Conservation (phyloP, 441 rosid species). For the Pelargonium citronellum region DNA sequence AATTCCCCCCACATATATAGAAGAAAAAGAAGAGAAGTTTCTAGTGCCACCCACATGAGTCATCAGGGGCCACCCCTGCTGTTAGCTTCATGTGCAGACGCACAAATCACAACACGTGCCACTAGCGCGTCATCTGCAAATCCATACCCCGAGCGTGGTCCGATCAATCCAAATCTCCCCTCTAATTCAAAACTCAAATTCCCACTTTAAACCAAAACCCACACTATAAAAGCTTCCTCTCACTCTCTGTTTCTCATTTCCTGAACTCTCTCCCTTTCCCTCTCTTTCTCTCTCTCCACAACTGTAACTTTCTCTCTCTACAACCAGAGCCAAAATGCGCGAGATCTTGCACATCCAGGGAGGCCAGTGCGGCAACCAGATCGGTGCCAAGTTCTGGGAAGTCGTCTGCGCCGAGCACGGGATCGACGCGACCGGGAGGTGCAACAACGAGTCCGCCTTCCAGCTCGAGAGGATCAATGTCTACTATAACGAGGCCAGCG, state of each 20-base stretch:
- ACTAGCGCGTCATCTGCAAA: too few relatives aligned
- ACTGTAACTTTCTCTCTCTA: not conserved
- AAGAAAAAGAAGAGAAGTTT: too few relatives aligned
- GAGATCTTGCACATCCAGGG: constrained; percentile 57
- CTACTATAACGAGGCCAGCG: constrained; percentile 52
- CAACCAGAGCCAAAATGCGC: constrained; percentile 29
- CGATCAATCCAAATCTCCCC: too few relatives aligned
- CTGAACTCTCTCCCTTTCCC: constrained; percentile 4
- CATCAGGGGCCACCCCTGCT: too few relatives aligned
- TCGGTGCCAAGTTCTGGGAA: constrained; percentile 47
- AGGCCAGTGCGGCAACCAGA: constrained; percentile 57
- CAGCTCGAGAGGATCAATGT: constrained; percentile 53
- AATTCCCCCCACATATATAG: too few relatives aligned
- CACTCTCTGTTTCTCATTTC: not conserved
- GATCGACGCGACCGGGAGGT: constrained; percentile 46
- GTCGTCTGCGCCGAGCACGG: constrained; percentile 56
- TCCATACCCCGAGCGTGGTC: too few relatives aligned
- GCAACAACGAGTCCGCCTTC: constrained; percentile 35
- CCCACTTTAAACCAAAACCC: too few relatives aligned
- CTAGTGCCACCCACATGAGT: too few relatives aligned
- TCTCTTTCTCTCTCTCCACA: not conserved
- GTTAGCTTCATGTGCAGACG: too few relatives aligned
- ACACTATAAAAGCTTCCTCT: not conserved
- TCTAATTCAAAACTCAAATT: too few relatives aligned
- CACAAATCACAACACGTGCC: too few relatives aligned